A percentile compares a stretch with the other conserved stretches of the same genome.
Conservation (phyloP, 352 stramenopile genomes). For the Phytophthora pini region DNA sequence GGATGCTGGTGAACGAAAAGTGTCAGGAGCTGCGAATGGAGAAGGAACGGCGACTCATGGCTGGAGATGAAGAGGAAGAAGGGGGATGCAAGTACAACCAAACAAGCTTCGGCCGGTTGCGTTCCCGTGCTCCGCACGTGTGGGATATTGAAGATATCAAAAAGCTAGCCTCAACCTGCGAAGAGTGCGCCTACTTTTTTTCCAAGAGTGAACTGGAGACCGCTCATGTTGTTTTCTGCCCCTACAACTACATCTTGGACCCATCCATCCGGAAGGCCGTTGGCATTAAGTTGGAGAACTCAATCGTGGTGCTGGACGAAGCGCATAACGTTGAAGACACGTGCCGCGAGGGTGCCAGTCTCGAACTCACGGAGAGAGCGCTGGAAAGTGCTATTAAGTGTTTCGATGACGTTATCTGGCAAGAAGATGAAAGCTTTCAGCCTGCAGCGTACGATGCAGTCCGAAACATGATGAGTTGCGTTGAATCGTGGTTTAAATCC, state of each 20-base stretch:
- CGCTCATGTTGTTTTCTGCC: conserved; percentile 83
- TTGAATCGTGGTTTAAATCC: conserved; percentile 52
- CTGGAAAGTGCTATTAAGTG: conserved; percentile 61
- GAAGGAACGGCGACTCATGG: conserved; percentile 25
- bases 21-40: conserved; percentile 50
- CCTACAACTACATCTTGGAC: conserved; percentile 90
- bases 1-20: conserved; percentile 65
- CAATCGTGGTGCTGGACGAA: conserved; percentile 87
- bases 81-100: conserved; percentile 65
- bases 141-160: conserved; percentile 88
- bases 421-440: conserved; percentile 24
- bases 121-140: conserved; percentile 49
- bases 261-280: conserved; percentile 71
- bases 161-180: conserved; percentile 54
- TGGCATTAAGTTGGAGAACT: conserved; percentile 66
- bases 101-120: conserved; percentile 44
- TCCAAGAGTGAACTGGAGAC: conserved; percentile 52
- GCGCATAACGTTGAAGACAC: conserved; percentile 90
- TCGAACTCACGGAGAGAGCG: conserved; percentile 64
- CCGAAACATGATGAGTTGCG: conserved; percentile 52
- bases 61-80: conserved; percentile 29
- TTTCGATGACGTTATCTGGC: conserved; percentile 67
- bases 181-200: conserved; percentile 81
- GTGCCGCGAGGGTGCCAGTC: conserved; percentile 68
- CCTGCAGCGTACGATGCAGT: conserved; percentile 48